phyloP scores from a whole-genome alignment of 768 basidiomycete genomes.

The Mycena albidolilacea region DNA sequence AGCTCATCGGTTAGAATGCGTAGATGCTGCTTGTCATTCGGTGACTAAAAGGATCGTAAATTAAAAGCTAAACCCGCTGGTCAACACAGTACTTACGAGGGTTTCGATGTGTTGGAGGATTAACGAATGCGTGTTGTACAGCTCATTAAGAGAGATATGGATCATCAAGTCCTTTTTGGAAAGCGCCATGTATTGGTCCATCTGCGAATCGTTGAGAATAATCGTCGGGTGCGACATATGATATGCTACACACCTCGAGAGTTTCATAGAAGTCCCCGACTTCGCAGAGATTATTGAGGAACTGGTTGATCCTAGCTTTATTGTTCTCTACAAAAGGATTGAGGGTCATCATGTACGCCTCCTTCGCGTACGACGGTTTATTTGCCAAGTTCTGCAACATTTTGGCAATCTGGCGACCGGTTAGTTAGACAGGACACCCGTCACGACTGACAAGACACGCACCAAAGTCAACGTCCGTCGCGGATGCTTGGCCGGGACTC shows the following conservation, averaged over 20 bases:
- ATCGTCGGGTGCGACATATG: not conserved
- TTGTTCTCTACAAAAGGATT: slow-evolving; percentile 99
- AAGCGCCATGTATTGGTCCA: slow-evolving; percentile 99
- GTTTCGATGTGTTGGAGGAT: slow-evolving; percentile 96
- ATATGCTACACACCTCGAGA: slow-evolving; percentile 78
- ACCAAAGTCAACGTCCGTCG: slow-evolving; percentile 93
- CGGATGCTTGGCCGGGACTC: slow-evolving; percentile 97
- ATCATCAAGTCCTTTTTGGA: slow-evolving; percentile 99
- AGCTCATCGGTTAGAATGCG: slow-evolving; percentile 98
- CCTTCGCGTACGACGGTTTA: slow-evolving; percentile 98
- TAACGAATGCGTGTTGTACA: slow-evolving; percentile 98
- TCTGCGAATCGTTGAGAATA: slow-evolving; percentile 61
- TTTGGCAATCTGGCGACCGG: slow-evolving; percentile 87
- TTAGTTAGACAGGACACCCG: slow-evolving; percentile 20
- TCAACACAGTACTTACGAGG: slow-evolving; percentile 69
- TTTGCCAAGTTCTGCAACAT: slow-evolving; percentile 99
- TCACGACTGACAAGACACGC: slow-evolving; percentile 52
- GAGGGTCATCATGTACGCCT: slow-evolving; percentile 98
- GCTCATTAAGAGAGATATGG: slow-evolving; percentile 97
- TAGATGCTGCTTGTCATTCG: slow-evolving; percentile 97
- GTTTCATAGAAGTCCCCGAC: slow-evolving; percentile 99
- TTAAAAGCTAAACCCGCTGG: slow-evolving; percentile 17
- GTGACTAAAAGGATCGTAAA: slow-evolving; percentile 70
- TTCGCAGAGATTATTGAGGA: slow-evolving; percentile 96
- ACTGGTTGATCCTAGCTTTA: slow-evolving; percentile 97